These are phyloP conservation scores for Boletus sp. DNA, from an alignment of 1,284 basidiomycete species.

Conservation along the genomic window DNA sequence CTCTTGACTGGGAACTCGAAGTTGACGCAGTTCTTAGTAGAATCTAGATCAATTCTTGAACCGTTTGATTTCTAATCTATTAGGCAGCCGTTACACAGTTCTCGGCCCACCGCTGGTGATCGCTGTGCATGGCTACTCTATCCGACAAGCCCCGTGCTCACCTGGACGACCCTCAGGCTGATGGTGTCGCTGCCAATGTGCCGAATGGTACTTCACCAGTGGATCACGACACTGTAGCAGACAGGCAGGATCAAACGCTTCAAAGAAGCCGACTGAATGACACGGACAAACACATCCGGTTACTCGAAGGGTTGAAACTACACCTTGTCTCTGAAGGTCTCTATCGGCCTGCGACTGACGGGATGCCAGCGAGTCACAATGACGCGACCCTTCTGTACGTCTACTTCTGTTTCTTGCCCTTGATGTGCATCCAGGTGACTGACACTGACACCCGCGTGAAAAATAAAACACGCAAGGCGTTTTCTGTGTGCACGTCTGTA, in stretches of 20 bases:
- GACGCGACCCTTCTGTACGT: constrained; percentile 66
- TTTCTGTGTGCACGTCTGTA: constrained; percentile 72
- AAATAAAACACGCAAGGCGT: constrained; percentile 43
- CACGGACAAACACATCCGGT: constrained; percentile 1
- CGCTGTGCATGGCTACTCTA: constrained; percentile 13
- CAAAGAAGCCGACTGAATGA: neutral
- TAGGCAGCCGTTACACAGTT: too few species aligned
- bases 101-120: neutral
- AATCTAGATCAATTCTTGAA: neutral
- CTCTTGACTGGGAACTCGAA: neutral
- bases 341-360: constrained; percentile 42
- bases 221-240: neutral
- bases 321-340: constrained; percentile 46
- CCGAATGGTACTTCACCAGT: neutral
- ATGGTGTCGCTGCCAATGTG: neutral
- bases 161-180: neutral
- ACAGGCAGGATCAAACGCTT: neutral
- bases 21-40: too few species aligned
- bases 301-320: constrained; percentile 48
- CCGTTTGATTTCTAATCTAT: neutral
- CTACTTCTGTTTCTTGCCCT: neutral
- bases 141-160: neutral
- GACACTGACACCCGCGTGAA: neutral
- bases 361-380: constrained; percentile 49
- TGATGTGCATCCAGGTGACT: neutral